Evolutionary conservation across 352 stramenopile genomes (phyloP), one percentile per base, ranked within the genome.

Genomic region (Blastocystis sp.): DNA sequence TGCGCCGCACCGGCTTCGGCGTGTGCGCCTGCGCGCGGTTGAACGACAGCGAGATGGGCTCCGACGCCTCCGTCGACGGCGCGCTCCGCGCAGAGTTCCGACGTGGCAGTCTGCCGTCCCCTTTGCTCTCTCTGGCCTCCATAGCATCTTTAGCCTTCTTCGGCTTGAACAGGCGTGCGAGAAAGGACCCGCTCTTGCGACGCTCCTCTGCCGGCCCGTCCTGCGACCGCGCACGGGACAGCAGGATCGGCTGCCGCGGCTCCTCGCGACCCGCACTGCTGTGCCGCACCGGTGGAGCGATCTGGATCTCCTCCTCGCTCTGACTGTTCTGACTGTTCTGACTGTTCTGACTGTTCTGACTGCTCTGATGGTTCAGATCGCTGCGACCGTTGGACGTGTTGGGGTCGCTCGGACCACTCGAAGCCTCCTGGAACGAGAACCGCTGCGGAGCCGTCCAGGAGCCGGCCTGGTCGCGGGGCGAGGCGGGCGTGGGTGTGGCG

Each of bases 131-230:
- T 34, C 28, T 34, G 28, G 28, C 28, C 0, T 34, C 28, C 28
- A 0, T 34, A 0, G 28, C 28, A 34, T 34, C 74, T 1, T 28
- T 62, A 3, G 64, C 52, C 52, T 82, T 82, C 57, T 82, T 82
- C 6, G 54, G 34, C 28, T 82, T 82, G 74, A 82, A 82, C n/a
- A 82, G 54, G 19, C 54, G 48, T 9, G 74, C 68, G 54, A 82
- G 65, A 28, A 82, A 82, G n/a, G 14, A 6, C 38, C 57, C 68
- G 34, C n/a, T 17, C 14, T 82, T 82, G 3, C 48, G 6, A 7
- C 14, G 6, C 48, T 82, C 54, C 43, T 57, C 17, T 43, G 19
- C 52, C 52, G 45, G n/a, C 11, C 48, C 14, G 54, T 81, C 70
- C 45, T 81, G 48, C 42, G 70, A 81, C 14, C 70, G 70, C 57